Evolutionary conservation across 768 basidiomycete genomes (phyloP), one percentile per base, ranked within the genome.

Genomic region (Pholiota microspora): DNA sequence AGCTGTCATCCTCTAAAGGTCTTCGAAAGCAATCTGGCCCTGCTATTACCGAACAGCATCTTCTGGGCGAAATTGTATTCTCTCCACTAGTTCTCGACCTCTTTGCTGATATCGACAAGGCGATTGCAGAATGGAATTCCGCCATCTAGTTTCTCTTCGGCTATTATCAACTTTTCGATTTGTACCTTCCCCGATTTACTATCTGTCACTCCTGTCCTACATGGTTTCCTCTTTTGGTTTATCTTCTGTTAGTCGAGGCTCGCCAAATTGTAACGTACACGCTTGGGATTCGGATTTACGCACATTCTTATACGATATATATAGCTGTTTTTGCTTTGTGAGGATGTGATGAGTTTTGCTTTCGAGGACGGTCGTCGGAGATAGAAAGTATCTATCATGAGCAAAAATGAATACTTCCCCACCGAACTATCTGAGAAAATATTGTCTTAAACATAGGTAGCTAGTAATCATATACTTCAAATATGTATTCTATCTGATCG

Each of bases 101-200:
- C 12, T 59, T 77, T 23, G 54, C 49, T 8, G 71, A 74, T 32
- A 60, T 75, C 2, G 72, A 77, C 42, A 51, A 58, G 38, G 71
- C 65, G 8, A 69, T 73, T 53, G 56, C 48, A 45, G 67, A 68
- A 53, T 76, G 74, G 74, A 59, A 45, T 32, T 18, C 32, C 27
- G 44, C 45, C 24, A 59, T 24, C 21, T 55, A 40, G 24, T 36
- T 45, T 35, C 31, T 36, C 34, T 44, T 6, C 25, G 29, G 23
- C 40, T 48, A 46, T 53, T 32, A 23, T 45, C 15, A 40, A 31
- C 18, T 42, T n/a, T n/a, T 55, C 32, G 38, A 29, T 55, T 55
- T 54, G 45, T 54, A 31, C 44, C 53, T 35, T 21, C 38, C 34
- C 15, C 21, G 35, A 35, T 35, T 29, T 50, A 23, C 40, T 42